Evolutionary conservation across 179 eudicot species (phyloP), one percentile per base, ranked within the genome.

Genomic region (Spergularia azorica): DNA sequence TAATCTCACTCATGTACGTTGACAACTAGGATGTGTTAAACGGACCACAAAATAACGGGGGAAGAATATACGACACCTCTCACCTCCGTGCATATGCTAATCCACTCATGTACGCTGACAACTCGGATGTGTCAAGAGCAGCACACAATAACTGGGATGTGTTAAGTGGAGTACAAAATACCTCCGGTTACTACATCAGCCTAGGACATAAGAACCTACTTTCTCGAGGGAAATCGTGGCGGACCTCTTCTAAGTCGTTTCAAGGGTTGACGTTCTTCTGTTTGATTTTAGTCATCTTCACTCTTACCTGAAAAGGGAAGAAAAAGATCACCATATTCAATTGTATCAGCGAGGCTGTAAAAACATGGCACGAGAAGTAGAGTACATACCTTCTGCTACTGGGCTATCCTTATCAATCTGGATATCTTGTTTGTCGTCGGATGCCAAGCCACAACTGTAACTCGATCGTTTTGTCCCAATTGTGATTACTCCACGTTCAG

Each of bases 401-500:
- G 62, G 13, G 12, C 14, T 67, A 11, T 59, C 61, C 14, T 50
- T 66, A 52, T 51, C 73, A 72, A 15, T 65, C 74, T 63, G 80
- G 63, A 46, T 21, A 5, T 41, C 71, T 15, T 73, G 65, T 73
- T 50, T 61, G 43, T 56, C 60, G 3, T 63, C 77, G 1, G 32
- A 63, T 15, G 80, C 75, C 54, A 66, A 62, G 36, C 43, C 81
- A 17, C 17, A 62, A 72, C 70, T 67, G 63, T 55, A 62, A 72
- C 80, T 77, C 13, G 77, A 16, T 43, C 89, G 85, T 58, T 87
- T 83, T 16, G 82, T 73, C 38, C 86, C 88, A 26, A 89, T 82
- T 13, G 87, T 89, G 67, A 90, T 76, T 18, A 89, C 81, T 21
- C 86, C 91, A 50, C 61, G 81, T 52, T 58, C 86, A 57, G 75